A percentile compares a stretch with the other conserved stretches of the same genome.
Conservation (phyloP, 2,329 filamentous ascomycete species). For the Stylonectria norvegica region DNA sequence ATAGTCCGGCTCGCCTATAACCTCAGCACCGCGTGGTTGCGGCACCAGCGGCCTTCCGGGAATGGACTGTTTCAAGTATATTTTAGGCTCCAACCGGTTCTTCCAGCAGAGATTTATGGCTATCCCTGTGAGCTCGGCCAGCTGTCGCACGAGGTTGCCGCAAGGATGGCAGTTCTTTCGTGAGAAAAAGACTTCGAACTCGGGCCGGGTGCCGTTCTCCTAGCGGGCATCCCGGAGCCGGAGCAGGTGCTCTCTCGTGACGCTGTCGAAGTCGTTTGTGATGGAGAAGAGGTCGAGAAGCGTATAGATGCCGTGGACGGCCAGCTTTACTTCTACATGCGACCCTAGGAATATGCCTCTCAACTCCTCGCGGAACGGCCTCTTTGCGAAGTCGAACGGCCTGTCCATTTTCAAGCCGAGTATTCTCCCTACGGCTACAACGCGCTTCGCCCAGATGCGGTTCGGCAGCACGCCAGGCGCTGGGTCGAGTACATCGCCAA, state of each 20-base stretch:
- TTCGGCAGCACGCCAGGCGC: slow-evolving; percentile 27
- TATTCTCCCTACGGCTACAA: slow-evolving; percentile 26
- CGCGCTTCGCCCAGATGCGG: slow-evolving; percentile 29
- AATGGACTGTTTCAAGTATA: slow-evolving; percentile 17
- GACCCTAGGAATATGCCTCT: slow-evolving; percentile 31
- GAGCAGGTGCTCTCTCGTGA: slow-evolving; percentile 20
- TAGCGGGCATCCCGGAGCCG: slow-evolving; percentile 21
- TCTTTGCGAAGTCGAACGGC: slow-evolving; percentile 25
- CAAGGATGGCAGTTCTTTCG: slow-evolving; percentile 32
- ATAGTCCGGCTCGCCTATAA: slow-evolving; percentile 7
- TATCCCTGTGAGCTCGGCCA: slow-evolving; percentile 29
- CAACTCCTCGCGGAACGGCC: not conserved
- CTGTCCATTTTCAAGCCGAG: slow-evolving; percentile 30
- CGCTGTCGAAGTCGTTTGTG: slow-evolving; percentile 16
- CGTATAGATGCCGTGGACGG: slow-evolving; percentile 30
- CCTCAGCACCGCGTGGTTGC: not conserved
- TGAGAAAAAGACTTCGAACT: slow-evolving; percentile 36
- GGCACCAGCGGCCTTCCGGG: not conserved
- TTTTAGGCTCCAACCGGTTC: slow-evolving; percentile 25
- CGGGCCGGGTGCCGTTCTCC: slow-evolving; percentile 26
- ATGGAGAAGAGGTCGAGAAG: slow-evolving; percentile 28
- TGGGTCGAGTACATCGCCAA: slow-evolving; percentile 30
- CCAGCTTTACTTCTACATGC: slow-evolving; percentile 41
- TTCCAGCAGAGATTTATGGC: slow-evolving; percentile 27
- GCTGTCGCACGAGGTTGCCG: slow-evolving; percentile 20